These are phyloP conservation scores for Lentinula detonsa DNA, from an alignment of 768 basidiomycete species.

Conservation along the genomic window DNA sequence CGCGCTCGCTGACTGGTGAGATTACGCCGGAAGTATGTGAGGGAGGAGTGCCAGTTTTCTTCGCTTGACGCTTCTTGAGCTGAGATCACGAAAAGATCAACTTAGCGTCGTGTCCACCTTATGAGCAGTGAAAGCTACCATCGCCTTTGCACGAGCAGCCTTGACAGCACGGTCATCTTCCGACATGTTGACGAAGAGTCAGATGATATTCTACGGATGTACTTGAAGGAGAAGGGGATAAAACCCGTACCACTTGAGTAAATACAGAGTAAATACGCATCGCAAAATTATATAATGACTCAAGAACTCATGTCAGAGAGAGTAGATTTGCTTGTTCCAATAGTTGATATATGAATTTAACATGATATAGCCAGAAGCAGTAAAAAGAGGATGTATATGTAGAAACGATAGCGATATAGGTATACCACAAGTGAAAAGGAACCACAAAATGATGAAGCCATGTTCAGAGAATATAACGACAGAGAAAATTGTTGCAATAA, in stretches of 20 bases:
- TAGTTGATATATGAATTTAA: conserved; percentile 30
- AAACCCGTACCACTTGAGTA: no score
- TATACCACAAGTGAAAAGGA: conserved; percentile 26
- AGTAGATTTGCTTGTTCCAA: conserved; percentile 8
- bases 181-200: conserved; percentile 30
- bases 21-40: conserved; percentile 25
- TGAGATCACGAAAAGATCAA: conserved; percentile 20
- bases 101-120: conserved; percentile 1
- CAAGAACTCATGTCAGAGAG: no score
- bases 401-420: conserved; percentile 28
- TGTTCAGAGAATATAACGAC: conserved; percentile 9
- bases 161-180: conserved; percentile 79
- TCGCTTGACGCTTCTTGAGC: conserved; percentile 79
- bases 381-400: conserved; percentile 22
- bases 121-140: conserved; percentile 42
- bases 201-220: background rate
- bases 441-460: conserved; percentile 13
- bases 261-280: no score
- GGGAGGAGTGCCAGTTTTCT: conserved; percentile 42
- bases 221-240: no score
- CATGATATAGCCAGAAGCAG: conserved; percentile 43
- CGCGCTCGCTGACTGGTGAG: conserved; percentile 41
- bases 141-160: conserved; percentile 76
- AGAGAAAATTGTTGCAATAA: conserved; percentile 17
- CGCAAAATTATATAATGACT: no score